A percentile compares a stretch with the other conserved stretches of the same genome.
Conservation (phyloP, 805 yeast species). For the Barnettozyma vustinii region DNA sequence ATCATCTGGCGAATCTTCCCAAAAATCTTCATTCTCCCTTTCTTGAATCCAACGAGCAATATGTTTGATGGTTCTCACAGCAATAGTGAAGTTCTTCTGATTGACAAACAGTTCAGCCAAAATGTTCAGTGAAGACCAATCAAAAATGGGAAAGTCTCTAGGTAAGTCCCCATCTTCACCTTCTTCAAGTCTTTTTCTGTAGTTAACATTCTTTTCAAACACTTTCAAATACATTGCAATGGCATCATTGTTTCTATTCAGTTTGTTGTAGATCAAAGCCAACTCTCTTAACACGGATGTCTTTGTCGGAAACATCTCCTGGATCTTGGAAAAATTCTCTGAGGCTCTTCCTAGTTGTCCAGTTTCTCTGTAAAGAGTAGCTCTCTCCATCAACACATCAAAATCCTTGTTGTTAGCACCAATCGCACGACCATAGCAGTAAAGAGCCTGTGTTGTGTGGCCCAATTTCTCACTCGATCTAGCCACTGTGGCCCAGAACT, state of each 20-base stretch:
- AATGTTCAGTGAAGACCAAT: constrained; percentile 86
- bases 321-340: constrained; percentile 62
- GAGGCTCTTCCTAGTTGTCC: constrained; percentile 67
- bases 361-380: constrained; percentile 59
- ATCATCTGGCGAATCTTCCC: constrained; percentile 53
- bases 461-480: constrained; percentile 59
- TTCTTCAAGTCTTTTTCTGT: constrained; percentile 29
- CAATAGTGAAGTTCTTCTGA: constrained; percentile 57
- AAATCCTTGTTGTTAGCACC: constrained; percentile 41
- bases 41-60: constrained; percentile 81
- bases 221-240: constrained; percentile 62
- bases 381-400: constrained; percentile 56
- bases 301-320: constrained; percentile 52
- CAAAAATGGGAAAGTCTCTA: constrained; percentile 48
- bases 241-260: constrained; percentile 64
- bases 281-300: constrained; percentile 54
- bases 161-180: constrained; percentile 24
- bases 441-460: constrained; percentile 68
- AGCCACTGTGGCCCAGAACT: constrained; percentile 75
- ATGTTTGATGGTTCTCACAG: constrained; percentile 58
- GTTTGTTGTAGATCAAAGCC: constrained; percentile 45
- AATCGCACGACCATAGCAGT: constrained; percentile 68
- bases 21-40: constrained; percentile 47
- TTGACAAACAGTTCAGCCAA: constrained; percentile 74
- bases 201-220: constrained; percentile 51